Evolutionary conservation across 345 rosid genomes (phyloP).

Genomic region (Aurinia saxatilis): DNA sequence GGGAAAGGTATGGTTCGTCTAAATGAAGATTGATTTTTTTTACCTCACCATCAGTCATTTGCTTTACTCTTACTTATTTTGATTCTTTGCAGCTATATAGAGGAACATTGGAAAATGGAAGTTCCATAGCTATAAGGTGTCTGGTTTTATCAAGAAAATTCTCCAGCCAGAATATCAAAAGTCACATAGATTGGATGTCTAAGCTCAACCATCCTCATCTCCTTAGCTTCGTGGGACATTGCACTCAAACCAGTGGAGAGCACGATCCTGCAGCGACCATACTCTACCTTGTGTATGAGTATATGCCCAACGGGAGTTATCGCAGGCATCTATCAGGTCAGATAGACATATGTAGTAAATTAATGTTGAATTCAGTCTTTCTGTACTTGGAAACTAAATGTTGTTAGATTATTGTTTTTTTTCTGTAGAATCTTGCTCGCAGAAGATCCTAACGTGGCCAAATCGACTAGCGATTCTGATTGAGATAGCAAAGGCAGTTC

Average conservation of each 20-base stretch:
- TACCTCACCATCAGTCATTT: background rate
- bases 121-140: conserved; percentile 57
- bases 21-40: conserved; percentile 3
- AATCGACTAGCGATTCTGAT: conserved; percentile 73
- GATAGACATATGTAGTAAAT: conserved; percentile 8
- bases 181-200: conserved; percentile 64
- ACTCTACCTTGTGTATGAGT: conserved; percentile 80
- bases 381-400: conserved; percentile 5
- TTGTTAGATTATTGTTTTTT: background rate
- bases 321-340: conserved; percentile 72
- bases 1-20: conserved; percentile 59
- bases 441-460: conserved; percentile 79
- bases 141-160: conserved; percentile 52
- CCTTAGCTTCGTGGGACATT: conserved; percentile 79
- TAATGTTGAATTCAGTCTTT: background rate
- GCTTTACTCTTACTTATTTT: conserved; percentile 4
- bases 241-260: conserved; percentile 43
- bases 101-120: conserved; percentile 79
- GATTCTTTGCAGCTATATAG: conserved; percentile 58
- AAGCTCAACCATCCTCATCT: conserved; percentile 94
- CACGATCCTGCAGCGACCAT: conserved; percentile 40
- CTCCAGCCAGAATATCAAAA: conserved; percentile 63
- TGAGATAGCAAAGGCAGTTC: conserved; percentile 90
- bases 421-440: conserved; percentile 62
- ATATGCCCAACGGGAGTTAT: conserved; percentile 57